These are phyloP conservation scores for Achaetomiella virescens DNA, from an alignment of 495 filamentous ascomycete species.

Conservation along the genomic window DNA sequence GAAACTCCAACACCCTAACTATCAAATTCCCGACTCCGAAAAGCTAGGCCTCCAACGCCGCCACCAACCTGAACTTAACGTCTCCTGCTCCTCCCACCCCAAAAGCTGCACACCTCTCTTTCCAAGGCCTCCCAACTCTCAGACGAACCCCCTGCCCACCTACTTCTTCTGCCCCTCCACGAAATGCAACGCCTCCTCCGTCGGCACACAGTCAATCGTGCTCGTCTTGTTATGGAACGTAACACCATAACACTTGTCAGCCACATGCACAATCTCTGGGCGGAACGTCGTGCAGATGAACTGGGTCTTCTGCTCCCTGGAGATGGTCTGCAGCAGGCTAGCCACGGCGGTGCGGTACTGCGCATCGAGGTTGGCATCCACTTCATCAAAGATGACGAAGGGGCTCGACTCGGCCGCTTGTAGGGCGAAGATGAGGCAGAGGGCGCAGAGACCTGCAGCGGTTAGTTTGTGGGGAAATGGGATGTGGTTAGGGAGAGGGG, in stretches of 20 bases:
- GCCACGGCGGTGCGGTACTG: conserved; percentile 96
- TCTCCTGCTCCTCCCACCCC: not conserved
- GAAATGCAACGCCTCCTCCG: conserved; percentile 85
- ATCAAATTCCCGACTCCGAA: too few species aligned
- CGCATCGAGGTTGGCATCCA: conserved; percentile 96
- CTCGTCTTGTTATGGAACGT: conserved; percentile 90
- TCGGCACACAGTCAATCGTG: conserved; percentile 79
- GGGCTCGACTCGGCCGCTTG: conserved; percentile 95
- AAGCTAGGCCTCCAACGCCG: too few species aligned
- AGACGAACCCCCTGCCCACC: not conserved
- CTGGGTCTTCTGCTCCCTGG: conserved; percentile 52
- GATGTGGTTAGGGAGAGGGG: conserved; percentile 1
- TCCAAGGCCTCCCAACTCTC: not conserved
- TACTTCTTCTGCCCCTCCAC: conserved; percentile 63
- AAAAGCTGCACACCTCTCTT: not conserved
- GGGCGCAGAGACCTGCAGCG: conserved; percentile 74
- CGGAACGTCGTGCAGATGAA: conserved; percentile 94
- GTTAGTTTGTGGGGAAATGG: conserved; percentile 22
- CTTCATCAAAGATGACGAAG: conserved; percentile 99
- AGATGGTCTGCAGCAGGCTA: conserved; percentile 73
- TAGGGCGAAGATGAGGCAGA: conserved; percentile 97
- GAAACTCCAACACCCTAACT: too few species aligned
- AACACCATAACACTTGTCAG: conserved; percentile 97
- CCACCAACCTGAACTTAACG: too few species aligned
- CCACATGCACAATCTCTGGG: conserved; percentile 90